Evolutionary conservation across 192 early-diverging fungal genomes (phyloP).

Genomic region (Mortierella antarctica): DNA sequence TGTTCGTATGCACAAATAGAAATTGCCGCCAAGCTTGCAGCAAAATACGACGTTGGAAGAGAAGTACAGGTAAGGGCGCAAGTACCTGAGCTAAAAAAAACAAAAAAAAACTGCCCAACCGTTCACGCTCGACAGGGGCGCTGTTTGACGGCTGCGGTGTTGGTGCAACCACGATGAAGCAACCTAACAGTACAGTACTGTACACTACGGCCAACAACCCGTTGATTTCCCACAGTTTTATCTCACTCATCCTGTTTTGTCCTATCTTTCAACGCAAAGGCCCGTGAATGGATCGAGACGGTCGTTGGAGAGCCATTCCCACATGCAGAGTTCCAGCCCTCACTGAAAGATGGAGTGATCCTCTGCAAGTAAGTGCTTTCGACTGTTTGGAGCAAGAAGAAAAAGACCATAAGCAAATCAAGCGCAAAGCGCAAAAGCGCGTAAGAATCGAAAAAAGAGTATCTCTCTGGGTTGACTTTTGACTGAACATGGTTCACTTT

Average conservation of each 20-base stretch:
- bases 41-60: conserved; percentile 46
- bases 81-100: neutral
- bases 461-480: neutral
- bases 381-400: neutral
- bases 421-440: too few species aligned
- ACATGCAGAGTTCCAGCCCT: conserved; percentile 67
- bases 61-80: conserved; percentile 27
- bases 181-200: neutral
- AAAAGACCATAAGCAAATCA: neutral
- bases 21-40: conserved; percentile 55
- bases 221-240: neutral
- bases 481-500: neutral
- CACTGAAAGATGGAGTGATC: conserved; percentile 79
- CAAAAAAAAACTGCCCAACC: neutral
- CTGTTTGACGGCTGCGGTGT: neutral
- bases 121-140: neutral
- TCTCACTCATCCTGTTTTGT: neutral
- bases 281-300: conserved; percentile 77
- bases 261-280: conserved; percentile 45
- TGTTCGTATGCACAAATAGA: conserved; percentile 3
- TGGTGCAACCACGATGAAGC: too few species aligned
- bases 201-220: neutral
- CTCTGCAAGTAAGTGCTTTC: conserved; percentile 73
- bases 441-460: neutral
- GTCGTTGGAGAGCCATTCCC: conserved; percentile 67